Evolutionary conservation across 352 stramenopile genomes (phyloP), one percentile per base, ranked within the genome.

Genomic region (Globisporangium camurandrum): DNA sequence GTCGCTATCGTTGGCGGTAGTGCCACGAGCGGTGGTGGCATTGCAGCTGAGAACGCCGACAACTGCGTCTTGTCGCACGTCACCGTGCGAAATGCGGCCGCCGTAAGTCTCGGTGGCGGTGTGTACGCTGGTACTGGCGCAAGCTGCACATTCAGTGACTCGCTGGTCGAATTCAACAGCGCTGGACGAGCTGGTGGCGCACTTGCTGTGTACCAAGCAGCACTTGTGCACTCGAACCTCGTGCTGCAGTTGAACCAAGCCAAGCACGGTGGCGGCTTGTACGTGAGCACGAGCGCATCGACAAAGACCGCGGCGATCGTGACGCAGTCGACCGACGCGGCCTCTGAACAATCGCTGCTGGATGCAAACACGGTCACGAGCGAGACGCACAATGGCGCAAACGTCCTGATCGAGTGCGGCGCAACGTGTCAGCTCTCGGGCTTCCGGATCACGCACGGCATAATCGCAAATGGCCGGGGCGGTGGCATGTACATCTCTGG

Each of bases 401-500:
- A 79, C 22, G 53, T 61, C 2, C n/a, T 64, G 4, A 38, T 79
- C 8, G 47, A 57, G 2, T 74, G 66, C 14, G 28, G 17, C 2
- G 14, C 37, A 2, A 26, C 39, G 10, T 76, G 69, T 51, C 31
- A 41, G 17, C 4, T 79, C 17, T 60, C 56, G 3, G 54, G 61
- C 0, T 54, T 54, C 0, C n/a, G 61, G 10, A 57, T 76, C 17
- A 61, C 49, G 12, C 46, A 45, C 28, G 68, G 49, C 1, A 64
- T 48, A 2, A 14, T 71, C 4, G 3, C 23, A 7, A 34, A 26
- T 1, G 69, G 66, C 0, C 37, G 56, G 49, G 69, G 69, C 1
- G 69, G 57, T 8, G 69, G 69, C 0, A 11, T 74, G 2, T 74
- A 66, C 39, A 37, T 76, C n/a, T 37, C 43, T 0, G 69, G 69